Evolutionary conservation across 805 yeast species (phyloP), one percentile per base, ranked within the genome.

Genomic region (Wickerhamiella brachini): DNA sequence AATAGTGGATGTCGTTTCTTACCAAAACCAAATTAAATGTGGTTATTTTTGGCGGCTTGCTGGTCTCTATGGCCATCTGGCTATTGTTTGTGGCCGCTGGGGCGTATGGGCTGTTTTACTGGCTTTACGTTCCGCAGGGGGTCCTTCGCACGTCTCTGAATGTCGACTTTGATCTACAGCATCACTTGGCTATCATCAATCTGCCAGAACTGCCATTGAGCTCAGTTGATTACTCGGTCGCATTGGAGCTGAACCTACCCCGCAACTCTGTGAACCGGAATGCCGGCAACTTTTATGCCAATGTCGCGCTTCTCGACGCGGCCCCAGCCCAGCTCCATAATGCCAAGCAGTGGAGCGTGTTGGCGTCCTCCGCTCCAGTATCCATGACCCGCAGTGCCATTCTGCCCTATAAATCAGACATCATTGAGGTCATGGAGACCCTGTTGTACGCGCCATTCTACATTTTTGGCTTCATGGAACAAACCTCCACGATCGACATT

Each of bases 241-340:
- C 50, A 2, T 56, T 68, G 10, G 53, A 49, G 23, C 56, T 68
- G 21, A 54, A 50, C 23, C 52, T 66, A 45, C 71, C 70, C 5
- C 57, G 67, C 18, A 54, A 56, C n/a, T 53, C 51, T 4, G 52
- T 53, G 47, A 68, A 68, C 51, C 53, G 51, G 34, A 54, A 56
- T 5, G 38, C 59, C 13, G 69, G 70, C 26, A 68, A 66, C 53
- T 67, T 68, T 53, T 57, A 61, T 60, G 57, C 65, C 26, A 37
- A 56, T 8, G 53, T 59, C 18, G 47, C 57, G 5, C 48, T 62
- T 17, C 53, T 57, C 29, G 56, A 57, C 5, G 9, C 18, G 20
- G 20, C 17, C 20, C 41, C 41, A 17, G 21, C 49, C n/a, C 17
- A 37, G 17, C 18, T 37, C 41, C 41, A 17, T 20, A 37, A 17